Conservation (phyloP, 257 asterid genomes). For the Solanum bukasovii region DNA sequence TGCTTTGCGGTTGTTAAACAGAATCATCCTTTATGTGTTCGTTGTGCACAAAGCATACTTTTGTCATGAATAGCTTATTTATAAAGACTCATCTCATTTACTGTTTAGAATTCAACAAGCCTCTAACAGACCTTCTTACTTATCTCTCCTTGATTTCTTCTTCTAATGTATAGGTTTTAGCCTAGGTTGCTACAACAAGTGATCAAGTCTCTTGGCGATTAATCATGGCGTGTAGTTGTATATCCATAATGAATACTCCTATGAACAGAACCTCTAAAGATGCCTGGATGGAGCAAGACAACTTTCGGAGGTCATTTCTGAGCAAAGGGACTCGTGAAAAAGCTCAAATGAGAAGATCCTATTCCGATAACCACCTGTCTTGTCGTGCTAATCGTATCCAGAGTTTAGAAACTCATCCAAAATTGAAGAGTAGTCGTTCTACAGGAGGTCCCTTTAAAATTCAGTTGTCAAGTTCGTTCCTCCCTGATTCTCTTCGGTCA, state of each 20-base stretch:
- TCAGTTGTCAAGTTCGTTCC: slow-evolving; percentile 30
- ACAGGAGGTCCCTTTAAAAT: slow-evolving; percentile 32
- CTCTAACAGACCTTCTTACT: not conserved
- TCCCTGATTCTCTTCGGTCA: slow-evolving; percentile 40
- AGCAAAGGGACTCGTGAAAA: not conserved
- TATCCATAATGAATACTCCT: slow-evolving; percentile 15
- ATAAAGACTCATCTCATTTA: slow-evolving; percentile 5
- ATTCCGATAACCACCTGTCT: slow-evolving; percentile 31
- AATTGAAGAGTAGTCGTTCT: slow-evolving; percentile 38
- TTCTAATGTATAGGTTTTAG: not conserved
- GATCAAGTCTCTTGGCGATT: not conserved
- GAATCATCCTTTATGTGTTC: slow-evolving; percentile 26
- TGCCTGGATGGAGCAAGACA: slow-evolving; percentile 6
- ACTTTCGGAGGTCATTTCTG: slow-evolving; percentile 17
- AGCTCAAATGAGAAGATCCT: slow-evolving; percentile 7
- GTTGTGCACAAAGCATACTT: slow-evolving; percentile 37
- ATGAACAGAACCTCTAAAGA: slow-evolving; percentile 16
- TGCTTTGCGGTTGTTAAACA: slow-evolving; percentile 10
- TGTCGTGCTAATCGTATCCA: slow-evolving; percentile 9
- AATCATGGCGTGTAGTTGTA: slow-evolving; percentile 38
- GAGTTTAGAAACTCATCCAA: slow-evolving; percentile 28
- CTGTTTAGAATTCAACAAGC: slow-evolving; percentile 3
- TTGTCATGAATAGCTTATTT: slow-evolving; percentile 22
- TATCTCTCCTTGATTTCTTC: not conserved
- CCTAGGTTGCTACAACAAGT: not conserved